Percentiles rank a stretch among this genome's conserved stretches.
Evolutionary conservation across 106 monocot species (phyloP).

Genomic region (Phalaenopsis aphrodite): DNA sequence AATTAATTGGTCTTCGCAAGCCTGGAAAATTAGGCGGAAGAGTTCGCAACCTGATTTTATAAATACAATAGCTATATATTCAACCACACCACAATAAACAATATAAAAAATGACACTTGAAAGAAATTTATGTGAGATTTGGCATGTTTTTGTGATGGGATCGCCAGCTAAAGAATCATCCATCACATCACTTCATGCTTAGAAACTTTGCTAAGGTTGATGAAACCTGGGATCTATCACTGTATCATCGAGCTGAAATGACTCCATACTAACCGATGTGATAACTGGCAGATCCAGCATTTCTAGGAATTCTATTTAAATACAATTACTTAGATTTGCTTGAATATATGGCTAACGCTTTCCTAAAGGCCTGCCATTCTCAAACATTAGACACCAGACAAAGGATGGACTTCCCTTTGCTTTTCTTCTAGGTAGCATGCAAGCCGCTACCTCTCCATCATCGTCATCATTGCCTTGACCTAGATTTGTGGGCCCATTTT

Average conservation of each 20-base stretch:
- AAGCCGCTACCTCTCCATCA: not conserved
- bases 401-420: not conserved
- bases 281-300: not conserved
- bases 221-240: not conserved
- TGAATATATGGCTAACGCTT: not conserved
- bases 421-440: not conserved
- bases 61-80: no score
- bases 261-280: not conserved
- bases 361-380: not conserved
- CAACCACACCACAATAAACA: no score
- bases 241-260: not conserved
- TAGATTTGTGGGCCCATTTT: not conserved
- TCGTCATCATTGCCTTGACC: not conserved
- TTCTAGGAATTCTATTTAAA: not conserved
- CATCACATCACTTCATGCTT: not conserved
- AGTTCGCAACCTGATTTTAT: not conserved
- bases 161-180: not conserved
- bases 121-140: not conserved
- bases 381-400: not conserved
- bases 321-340: not conserved
- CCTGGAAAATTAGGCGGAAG: not conserved
- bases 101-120: not conserved
- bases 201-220: not conserved
- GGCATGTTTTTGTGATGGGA: not conserved
- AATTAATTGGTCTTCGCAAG: not conserved